Base-by-base conservation (phyloP, 192 early-diverging fungal genomes). In the Backusella westeae region DNA sequence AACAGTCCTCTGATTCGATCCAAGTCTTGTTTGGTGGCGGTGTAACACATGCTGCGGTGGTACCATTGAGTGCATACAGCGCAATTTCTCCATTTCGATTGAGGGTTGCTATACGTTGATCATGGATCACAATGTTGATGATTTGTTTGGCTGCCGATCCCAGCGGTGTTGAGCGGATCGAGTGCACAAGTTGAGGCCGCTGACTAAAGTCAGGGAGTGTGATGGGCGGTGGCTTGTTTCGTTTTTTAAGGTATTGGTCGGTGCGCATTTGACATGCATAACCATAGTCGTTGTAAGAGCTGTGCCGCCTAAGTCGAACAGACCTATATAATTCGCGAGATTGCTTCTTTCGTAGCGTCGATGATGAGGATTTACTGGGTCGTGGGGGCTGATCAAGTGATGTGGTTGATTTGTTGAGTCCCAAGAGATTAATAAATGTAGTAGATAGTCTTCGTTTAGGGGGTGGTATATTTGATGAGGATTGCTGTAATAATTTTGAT, bases 261-360 rank as follows among this genome's bases (percentile, higher is more conserved):
- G 80, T 81, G 4, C 72, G 73, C 34, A 69, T 71, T 41, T 74
- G 76, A 72, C 80, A 81, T 4, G 76, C 76, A 49, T 77, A 81
- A 4, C 80, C 80, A 75, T 78, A 81, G 38, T 81, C 76, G 41
- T 81, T 81, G 52, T 81, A 81, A 15, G 80, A 81, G 35, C 76
- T 78, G 46, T 81, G 80, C 0, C 80, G 72, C 1, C 80, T 39
- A 35, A 72, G 39, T 35, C 77, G 42, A 32, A 73, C 49, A 2
- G 68, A 59, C 21, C 29, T 71, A 49, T 49, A 71, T 32, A 71
- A 34, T 34, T 71, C 70, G 3, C 29, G 26, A 34, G 70, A 71
- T 32, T 26, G 2, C 15, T 71, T 71, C 21, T 49, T 71, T 63
- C 26, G 56, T 9, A 69, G 34, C 10, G 49, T 36, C 7, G 75